These are phyloP conservation scores for Saksenaea vasiformis DNA, from an alignment of 371 early-diverging fungal species.

Conservation along the genomic window DNA sequence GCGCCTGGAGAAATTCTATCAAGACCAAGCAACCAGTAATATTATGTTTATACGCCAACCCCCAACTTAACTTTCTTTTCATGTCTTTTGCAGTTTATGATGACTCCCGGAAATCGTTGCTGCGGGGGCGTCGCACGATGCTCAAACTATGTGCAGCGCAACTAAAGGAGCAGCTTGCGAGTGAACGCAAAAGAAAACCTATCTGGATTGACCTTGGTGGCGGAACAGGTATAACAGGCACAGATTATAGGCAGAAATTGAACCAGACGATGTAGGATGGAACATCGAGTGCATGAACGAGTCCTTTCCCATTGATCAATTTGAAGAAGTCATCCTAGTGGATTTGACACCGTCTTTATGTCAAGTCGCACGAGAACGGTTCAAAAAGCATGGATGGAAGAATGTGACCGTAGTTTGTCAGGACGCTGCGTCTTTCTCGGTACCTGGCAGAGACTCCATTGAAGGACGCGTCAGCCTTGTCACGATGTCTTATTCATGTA, in stretches of 20 bases:
- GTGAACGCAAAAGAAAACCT: slow-evolving; percentile 30
- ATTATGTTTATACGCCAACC: not conserved
- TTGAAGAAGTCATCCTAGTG: slow-evolving; percentile 79
- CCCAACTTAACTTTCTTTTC: not conserved
- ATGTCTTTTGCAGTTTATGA: slow-evolving; percentile 54
- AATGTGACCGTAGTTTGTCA: slow-evolving; percentile 82
- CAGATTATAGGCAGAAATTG: not conserved
- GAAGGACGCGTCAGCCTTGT: slow-evolving; percentile 73
- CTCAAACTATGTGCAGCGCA: slow-evolving; percentile 81
- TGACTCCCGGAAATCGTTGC: slow-evolving; percentile 59
- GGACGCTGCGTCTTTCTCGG: slow-evolving; percentile 71
- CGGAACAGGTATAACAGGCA: slow-evolving; percentile 67
- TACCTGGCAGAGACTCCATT: slow-evolving; percentile 56
- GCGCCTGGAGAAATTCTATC: slow-evolving; percentile 75
- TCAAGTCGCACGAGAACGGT: slow-evolving; percentile 76
- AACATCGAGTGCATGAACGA: slow-evolving; percentile 86
- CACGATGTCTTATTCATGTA: slow-evolving; percentile 84
- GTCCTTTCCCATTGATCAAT: slow-evolving; percentile 71
- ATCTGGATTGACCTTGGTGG: slow-evolving; percentile 87
- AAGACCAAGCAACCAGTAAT: slow-evolving; percentile 72
- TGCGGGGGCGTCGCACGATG: slow-evolving; percentile 82
- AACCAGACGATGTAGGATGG: slow-evolving; percentile 50
- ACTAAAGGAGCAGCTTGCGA: slow-evolving; percentile 53
- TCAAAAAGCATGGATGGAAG: slow-evolving; percentile 73
- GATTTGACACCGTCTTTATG: slow-evolving; percentile 86